phyloP scores from a whole-genome alignment of 2,329 filamentous ascomycete genomes.

The Nigrospora sphaerica region DNA sequence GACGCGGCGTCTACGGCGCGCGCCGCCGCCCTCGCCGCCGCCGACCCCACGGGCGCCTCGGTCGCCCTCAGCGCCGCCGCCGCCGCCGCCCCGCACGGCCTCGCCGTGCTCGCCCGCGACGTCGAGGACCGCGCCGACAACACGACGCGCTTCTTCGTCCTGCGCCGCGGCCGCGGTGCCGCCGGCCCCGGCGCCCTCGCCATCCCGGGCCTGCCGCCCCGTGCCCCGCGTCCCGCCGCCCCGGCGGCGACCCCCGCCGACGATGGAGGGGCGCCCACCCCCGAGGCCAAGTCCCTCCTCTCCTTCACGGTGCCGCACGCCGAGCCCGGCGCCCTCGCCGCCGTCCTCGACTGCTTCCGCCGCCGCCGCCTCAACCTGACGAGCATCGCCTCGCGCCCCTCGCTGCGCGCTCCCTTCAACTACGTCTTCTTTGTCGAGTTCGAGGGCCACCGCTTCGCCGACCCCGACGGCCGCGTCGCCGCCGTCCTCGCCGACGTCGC shows the following conservation, averaged over 20 bases:
- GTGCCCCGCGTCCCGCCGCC: no score
- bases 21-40: conserved; percentile 70
- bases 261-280: conserved; percentile 3
- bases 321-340: conserved; percentile 73
- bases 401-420: conserved; percentile 68
- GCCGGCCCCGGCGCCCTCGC: not conserved
- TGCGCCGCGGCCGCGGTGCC: conserved; percentile 28
- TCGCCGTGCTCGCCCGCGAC: conserved; percentile 61
- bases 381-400: conserved; percentile 82
- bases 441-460: conserved; percentile 50
- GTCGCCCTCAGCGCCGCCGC: conserved; percentile 75
- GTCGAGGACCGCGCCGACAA: conserved; percentile 73
- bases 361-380: conserved; percentile 71
- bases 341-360: conserved; percentile 74
- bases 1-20: conserved; percentile 79
- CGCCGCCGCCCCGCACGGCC: conserved; percentile 60
- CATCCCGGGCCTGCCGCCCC: not conserved
- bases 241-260: no score
- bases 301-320: conserved; percentile 77
- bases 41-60: conserved; percentile 48
- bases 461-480: conserved; percentile 51
- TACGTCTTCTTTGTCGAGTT: conserved; percentile 97
- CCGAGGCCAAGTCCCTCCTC: conserved; percentile 59
- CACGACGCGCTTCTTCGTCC: conserved; percentile 70
- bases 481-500: conserved; percentile 52